These are phyloP conservation scores for Debaryomyces hansenii DNA, from an alignment of 805 yeast species.

Conservation along the genomic window DNA sequence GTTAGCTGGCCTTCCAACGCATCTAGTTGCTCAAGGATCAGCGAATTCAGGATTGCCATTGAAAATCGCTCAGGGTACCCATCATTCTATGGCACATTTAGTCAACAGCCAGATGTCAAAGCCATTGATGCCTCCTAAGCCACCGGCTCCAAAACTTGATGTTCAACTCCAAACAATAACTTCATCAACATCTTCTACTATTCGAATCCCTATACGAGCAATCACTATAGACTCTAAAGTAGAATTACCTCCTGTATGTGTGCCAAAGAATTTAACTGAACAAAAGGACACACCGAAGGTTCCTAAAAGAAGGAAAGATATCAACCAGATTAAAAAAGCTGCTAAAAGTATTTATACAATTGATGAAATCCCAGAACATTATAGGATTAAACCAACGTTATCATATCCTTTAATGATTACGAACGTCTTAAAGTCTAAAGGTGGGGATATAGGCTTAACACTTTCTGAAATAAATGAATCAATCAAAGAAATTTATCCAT, in stretches of 20 bases:
- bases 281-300: slow-evolving; percentile 30
- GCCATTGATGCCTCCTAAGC: slow-evolving; percentile 22
- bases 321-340: slow-evolving; percentile 39
- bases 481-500: slow-evolving; percentile 85
- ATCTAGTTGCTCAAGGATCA: slow-evolving; percentile 17
- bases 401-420: slow-evolving; percentile 82
- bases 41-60: slow-evolving; percentile 14
- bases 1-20: slow-evolving; percentile 20
- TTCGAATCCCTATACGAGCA: slow-evolving; percentile 22
- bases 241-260: slow-evolving; percentile 27
- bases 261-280: slow-evolving; percentile 33
- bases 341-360: slow-evolving; percentile 66
- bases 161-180: slow-evolving; percentile 28
- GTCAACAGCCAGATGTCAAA: slow-evolving; percentile 5
- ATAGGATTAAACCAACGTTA: slow-evolving; percentile 77
- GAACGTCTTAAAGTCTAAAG: slow-evolving; percentile 67
- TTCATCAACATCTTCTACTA: slow-evolving; percentile 19
- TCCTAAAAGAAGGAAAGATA: slow-evolving; percentile 30
- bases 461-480: slow-evolving; percentile 74
- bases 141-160: slow-evolving; percentile 39
- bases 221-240: slow-evolving; percentile 25
- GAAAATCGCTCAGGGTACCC: slow-evolving; percentile 18
- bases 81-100: slow-evolving; percentile 2
- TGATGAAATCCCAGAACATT: slow-evolving; percentile 89
- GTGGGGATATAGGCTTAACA: slow-evolving; percentile 68